Percentiles rank a stretch among this genome's conserved stretches.
Evolutionary conservation across 2,329 filamentous ascomycete genomes (phyloP).

Genomic region (Dothiorella sarmentorum): DNA sequence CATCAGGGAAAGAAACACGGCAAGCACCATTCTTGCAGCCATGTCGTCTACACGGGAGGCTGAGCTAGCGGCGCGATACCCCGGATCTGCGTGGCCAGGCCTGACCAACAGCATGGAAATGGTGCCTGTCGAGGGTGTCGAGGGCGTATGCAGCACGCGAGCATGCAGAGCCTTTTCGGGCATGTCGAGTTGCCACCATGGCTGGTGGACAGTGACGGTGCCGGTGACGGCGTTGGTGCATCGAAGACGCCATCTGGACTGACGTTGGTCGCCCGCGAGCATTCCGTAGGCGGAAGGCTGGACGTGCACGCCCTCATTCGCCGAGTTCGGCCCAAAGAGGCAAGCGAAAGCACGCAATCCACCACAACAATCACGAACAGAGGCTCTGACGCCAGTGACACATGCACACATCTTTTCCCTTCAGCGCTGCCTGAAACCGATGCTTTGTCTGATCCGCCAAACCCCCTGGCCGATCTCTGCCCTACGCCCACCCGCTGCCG

Average conservation of each 20-base stretch:
- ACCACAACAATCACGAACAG: slow-evolving; percentile 1
- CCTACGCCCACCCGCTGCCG: slow-evolving; percentile 4
- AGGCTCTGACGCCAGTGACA: background rate
- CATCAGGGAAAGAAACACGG: slow-evolving; percentile 14
- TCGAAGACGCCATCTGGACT: no score
- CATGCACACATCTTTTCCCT: background rate
- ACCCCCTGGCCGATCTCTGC: slow-evolving; percentile 8
- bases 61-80: background rate
- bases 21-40: background rate
- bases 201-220: no score
- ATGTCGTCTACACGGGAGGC: slow-evolving; percentile 10
- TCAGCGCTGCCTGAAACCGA: background rate
- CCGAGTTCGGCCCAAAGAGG: background rate
- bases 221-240: no score
- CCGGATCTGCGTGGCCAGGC: slow-evolving; percentile 7
- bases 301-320: background rate
- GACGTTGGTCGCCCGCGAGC: no score
- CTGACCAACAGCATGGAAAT: background rate
- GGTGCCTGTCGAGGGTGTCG: background rate
- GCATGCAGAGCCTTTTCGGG: background rate
- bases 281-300: background rate
- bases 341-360: slow-evolving; percentile 10
- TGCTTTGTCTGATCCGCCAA: background rate
- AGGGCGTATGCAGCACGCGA: background rate
- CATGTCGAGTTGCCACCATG: background rate